phyloP scores from a whole-genome alignment of 805 yeast species.

The Starmerella ratchasimensis region DNA sequence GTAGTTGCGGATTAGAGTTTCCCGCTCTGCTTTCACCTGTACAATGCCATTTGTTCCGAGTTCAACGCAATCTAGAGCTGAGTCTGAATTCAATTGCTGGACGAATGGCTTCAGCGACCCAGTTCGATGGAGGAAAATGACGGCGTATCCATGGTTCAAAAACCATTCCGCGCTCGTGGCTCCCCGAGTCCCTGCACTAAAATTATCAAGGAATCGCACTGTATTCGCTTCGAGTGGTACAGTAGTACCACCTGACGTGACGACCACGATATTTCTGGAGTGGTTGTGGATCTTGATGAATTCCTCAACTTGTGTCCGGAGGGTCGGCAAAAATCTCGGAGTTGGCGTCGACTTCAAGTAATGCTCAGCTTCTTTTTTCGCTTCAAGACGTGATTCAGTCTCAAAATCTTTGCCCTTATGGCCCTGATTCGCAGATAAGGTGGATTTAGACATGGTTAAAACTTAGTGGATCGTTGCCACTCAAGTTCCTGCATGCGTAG shows the following conservation, averaged over 20 bases:
- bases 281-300: constrained; percentile 46
- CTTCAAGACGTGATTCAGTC: constrained; percentile 35
- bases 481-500: too few relatives aligned
- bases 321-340: constrained; percentile 57
- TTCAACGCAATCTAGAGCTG: constrained; percentile 73
- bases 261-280: constrained; percentile 48
- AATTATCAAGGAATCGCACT: constrained; percentile 90
- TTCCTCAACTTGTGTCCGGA: constrained; percentile 41
- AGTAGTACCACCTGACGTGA: constrained; percentile 95
- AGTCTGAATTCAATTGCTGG: constrained; percentile 71
- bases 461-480: too few relatives aligned
- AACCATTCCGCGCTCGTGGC: constrained; percentile 91
- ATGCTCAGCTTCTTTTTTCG: constrained; percentile 65
- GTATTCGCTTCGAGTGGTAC: constrained; percentile 96
- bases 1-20: constrained; percentile 45
- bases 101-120: constrained; percentile 84
- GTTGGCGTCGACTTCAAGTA: constrained; percentile 62
- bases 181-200: constrained; percentile 96
- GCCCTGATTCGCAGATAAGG: neutral
- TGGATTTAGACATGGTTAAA: too few relatives aligned
- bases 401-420: neutral
- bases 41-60: constrained; percentile 35
- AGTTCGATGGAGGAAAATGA: constrained; percentile 82
- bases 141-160: constrained; percentile 75
- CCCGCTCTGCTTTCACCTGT: constrained; percentile 47